Evolutionary conservation across 192 early-diverging fungal species (phyloP).

Genomic region (Thamnidium elegans): DNA sequence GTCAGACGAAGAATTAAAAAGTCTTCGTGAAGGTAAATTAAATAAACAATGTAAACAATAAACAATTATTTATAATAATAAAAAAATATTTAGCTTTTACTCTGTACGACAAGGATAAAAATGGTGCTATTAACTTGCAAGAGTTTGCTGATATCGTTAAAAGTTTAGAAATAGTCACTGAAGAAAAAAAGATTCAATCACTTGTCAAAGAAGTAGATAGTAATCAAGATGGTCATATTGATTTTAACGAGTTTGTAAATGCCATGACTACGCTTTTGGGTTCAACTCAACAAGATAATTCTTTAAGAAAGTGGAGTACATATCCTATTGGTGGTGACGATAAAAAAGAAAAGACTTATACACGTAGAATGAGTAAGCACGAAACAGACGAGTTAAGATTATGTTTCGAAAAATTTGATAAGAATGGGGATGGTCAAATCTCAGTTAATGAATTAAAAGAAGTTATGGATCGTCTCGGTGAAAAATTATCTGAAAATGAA

Average conservation of each 20-base stretch:
- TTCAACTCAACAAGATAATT: background rate
- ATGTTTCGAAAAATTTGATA: slow-evolving; percentile 33
- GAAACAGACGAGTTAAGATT: slow-evolving; percentile 23
- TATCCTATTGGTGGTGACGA: background rate
- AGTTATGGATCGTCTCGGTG: slow-evolving; percentile 30
- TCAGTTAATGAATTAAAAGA: slow-evolving; percentile 22
- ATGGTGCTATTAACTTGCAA: slow-evolving; percentile 2
- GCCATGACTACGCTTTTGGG: slow-evolving; percentile 3
- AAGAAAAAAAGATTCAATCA: background rate
- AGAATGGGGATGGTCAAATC: slow-evolving; percentile 31
- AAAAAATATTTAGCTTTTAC: slow-evolving; percentile 5
- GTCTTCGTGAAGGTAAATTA: no score
- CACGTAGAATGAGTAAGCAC: slow-evolving; percentile 1
- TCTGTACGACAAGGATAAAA: slow-evolving; percentile 5
- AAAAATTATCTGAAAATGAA: slow-evolving; percentile 15
- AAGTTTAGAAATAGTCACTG: background rate
- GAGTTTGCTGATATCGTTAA: background rate
- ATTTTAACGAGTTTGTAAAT: slow-evolving; percentile 23
- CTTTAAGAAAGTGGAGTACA: background rate
- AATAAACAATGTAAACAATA: no score
- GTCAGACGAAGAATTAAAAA: no score
- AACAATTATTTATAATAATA: no score
- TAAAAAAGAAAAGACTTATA: background rate
- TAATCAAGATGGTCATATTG: slow-evolving; percentile 11
- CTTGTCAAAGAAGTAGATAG: slow-evolving; percentile 4